Percentiles rank a stretch among this genome's conserved stretches.
phyloP scores from a whole-genome alignment of 2,329 filamentous ascomycete species.

The Cordyceps militaris region DNA sequence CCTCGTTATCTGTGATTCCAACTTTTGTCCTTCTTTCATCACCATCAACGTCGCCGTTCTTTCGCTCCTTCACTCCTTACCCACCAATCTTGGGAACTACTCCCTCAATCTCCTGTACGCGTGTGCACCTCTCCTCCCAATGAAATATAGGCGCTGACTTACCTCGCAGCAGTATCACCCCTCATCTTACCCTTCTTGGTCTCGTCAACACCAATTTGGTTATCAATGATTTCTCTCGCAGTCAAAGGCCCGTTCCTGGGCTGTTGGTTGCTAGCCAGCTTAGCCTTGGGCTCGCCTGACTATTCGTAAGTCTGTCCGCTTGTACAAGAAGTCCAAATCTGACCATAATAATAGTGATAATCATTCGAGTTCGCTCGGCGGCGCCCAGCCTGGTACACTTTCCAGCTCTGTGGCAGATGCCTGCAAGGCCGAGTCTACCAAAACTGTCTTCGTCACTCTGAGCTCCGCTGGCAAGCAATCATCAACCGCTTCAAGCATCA shows the following conservation, averaged over 20 bases:
- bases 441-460: constrained; percentile 44
- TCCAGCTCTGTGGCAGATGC: constrained; percentile 17
- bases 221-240: constrained; percentile 4
- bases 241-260: constrained; percentile 1
- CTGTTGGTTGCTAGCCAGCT: constrained; percentile 1
- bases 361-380: neutral
- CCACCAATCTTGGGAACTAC: neutral
- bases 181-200: neutral
- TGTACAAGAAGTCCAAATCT: neutral
- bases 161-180: neutral
- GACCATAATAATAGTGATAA: neutral
- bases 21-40: constrained; percentile 2
- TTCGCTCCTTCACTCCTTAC: neutral
- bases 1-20: neutral
- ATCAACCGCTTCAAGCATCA: neutral
- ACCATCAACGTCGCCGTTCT: neutral
- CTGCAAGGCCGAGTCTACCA: constrained; percentile 23
- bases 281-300: constrained; percentile 1
- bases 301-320: constrained; percentile 1
- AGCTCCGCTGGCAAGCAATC: constrained; percentile 25
- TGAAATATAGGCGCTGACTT: neutral
- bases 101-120: neutral
- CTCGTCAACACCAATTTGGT: neutral
- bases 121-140: neutral
- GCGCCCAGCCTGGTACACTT: neutral